Evolutionary conservation across 768 basidiomycete species (phyloP), one percentile per base, ranked within the genome.

Genomic region (Amanita rubescens): DNA sequence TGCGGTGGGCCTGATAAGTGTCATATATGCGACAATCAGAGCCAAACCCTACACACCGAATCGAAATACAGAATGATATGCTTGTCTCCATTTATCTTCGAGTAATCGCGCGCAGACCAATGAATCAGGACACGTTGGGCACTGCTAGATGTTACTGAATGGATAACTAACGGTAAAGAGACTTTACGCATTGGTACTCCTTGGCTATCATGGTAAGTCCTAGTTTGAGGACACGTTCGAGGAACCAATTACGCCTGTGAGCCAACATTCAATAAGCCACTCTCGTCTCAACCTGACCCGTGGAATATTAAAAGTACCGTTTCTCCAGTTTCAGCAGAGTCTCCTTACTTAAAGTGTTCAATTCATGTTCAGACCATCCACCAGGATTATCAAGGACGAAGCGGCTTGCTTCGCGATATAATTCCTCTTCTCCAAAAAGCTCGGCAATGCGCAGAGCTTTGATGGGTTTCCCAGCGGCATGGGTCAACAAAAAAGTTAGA

Each of bases 311-410:
- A 11, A 34, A 17, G 41, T 54, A 81, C 88, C 90, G 75, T 67
- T 90, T 91, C 68, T 95, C 93, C 22, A 97, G 79, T 63, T 94
- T 95, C 49, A 95, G 72, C 10, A 90, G 73, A 0, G 94, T 97
- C 52, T 86, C 85, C 49, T 84, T 80, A 55, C 81, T 85, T 34
- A 97, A 79, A 0, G 90, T 90, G 59, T 82, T 84, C 49, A 93
- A 70, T 60, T 93, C 90, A 39, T 87, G 79, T 57, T 87, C 85
- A 0, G 78, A 74, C 84, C 85, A 93, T 12, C 86, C 90, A 50
- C 90, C 89, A 10, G 91, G 91, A 65, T 93, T 92, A 63, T 95
- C 93, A 19, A 97, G 75, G 9, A 95, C 89, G 63, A 94, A 96
- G 46, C 94, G 82, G 59, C 89, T 93, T 0, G 87, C 80, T 69